Evolutionary conservation across 495 filamentous ascomycete genomes (phyloP), one percentile per base, ranked within the genome.

Genomic region (Clohesyomyces aquaticus): DNA sequence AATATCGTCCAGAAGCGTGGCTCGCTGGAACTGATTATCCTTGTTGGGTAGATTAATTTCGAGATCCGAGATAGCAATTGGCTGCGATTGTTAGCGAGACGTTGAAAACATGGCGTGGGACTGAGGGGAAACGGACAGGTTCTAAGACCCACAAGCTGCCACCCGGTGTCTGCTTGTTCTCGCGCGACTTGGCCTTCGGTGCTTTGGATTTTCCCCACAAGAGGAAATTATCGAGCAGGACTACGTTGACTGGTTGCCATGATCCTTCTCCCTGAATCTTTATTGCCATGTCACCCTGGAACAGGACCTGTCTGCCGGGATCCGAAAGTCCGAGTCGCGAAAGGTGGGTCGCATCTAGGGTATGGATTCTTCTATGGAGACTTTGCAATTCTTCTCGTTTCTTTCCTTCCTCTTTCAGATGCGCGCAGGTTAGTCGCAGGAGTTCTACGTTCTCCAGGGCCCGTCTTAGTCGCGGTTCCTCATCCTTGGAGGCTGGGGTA

Each of bases 111-210:
- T n/a, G n/a, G n/a, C n/a, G n/a, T n/a, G n/a, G n/a, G n/a, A n/a
- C n/a, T n/a, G 29, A 61, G 21, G 29, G 11, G 14, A 1, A 18
- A 32, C 60, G 26, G 35, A 63, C 60, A 11, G 26, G 27, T 23
- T 66, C 63, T 11, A 61, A 19, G 2, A 66, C 6, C 63, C 63
- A 66, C 19, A 66, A 45, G 2, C 48, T 45, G n/a, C 52, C 52
- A n/a, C 27, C 46, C 6, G 21, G 35, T 1, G 25, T 3, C 2
- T 1, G 18, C 18, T 27, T 45, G 22, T 42, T 16, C 6, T 28
- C 12, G 10, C 1, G n/a, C 6, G 2, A 9, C 29, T 51, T 55
- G 19, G 38, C 16, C 42, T 52, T 61, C 0, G 50, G 57, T 4
- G 63, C 18, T 9, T 61, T 54, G n/a, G 56, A 19, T 11, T 56